Percentiles rank a stretch among this genome's conserved stretches.
Evolutionary conservation across 176 grass and related monocot genomes (phyloP).

Genomic region (Alloteropsis semialata): DNA sequence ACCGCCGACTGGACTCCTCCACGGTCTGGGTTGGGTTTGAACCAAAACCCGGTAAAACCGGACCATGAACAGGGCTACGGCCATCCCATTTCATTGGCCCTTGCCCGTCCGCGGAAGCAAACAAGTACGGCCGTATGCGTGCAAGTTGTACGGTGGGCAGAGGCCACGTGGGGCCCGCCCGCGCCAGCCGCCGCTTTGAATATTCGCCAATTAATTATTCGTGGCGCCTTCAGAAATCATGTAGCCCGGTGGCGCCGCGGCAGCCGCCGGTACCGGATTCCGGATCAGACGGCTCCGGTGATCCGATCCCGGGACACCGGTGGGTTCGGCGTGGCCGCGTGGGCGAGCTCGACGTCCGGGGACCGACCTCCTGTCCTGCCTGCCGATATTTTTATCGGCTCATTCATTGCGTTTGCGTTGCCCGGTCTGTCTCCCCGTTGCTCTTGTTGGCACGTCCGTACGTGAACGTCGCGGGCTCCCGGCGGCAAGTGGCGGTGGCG

Average conservation of each 20-base stretch:
- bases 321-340: not conserved
- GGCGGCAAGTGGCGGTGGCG: not conserved
- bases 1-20: too few species aligned
- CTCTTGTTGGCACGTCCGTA: too few species aligned
- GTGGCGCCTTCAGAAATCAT: not conserved
- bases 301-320: not conserved
- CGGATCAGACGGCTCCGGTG: not conserved
- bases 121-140: not conserved
- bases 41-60: too few species aligned
- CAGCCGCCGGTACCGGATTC: too few species aligned
- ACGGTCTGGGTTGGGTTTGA: too few species aligned
- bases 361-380: too few species aligned
- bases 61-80: too few species aligned
- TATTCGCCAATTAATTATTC: not conserved
- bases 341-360: not conserved
- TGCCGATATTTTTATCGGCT: not conserved
- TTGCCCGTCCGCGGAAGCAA: not conserved
- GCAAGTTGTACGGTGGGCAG: constrained; percentile 5
- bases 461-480: not conserved
- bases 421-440: too few species aligned
- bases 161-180: not conserved
- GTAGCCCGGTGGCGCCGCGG: not conserved
- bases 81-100: not conserved
- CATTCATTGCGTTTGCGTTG: too few species aligned
- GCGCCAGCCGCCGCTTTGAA: not conserved